phyloP scores from a whole-genome alignment of 805 yeast genomes.

The Ogataea pilisensis region DNA sequence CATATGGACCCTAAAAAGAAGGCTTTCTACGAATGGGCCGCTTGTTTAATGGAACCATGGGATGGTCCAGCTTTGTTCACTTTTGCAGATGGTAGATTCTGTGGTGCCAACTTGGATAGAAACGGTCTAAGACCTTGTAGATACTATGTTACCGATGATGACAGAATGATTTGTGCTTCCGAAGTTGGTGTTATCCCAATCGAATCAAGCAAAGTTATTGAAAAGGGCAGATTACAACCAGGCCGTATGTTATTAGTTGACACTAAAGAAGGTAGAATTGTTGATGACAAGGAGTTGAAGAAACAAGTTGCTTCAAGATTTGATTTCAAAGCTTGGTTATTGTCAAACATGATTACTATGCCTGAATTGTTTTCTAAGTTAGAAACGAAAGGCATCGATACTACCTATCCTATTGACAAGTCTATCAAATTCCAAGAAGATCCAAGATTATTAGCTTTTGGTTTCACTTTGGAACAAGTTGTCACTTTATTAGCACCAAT shows the following conservation, averaged over 20 bases:
- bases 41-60: slow-evolving; percentile 99
- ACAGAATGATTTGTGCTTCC: slow-evolving; percentile 94
- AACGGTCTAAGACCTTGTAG: slow-evolving; percentile 98
- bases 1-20: slow-evolving; percentile 85
- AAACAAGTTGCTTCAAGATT: slow-evolving; percentile 70
- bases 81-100: slow-evolving; percentile 94
- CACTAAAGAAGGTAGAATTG: slow-evolving; percentile 87
- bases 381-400: slow-evolving; percentile 34
- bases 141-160: slow-evolving; percentile 91
- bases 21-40: slow-evolving; percentile 99
- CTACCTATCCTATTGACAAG: slow-evolving; percentile 24
- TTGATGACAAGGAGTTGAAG: slow-evolving; percentile 89
- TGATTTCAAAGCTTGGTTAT: slow-evolving; percentile 92
- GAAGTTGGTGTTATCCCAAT: slow-evolving; percentile 97
- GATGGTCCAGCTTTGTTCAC: slow-evolving; percentile 98
- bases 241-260: slow-evolving; percentile 96
- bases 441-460: slow-evolving; percentile 80
- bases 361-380: slow-evolving; percentile 68
- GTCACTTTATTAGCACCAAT: slow-evolving; percentile 82
- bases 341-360: slow-evolving; percentile 80
- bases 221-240: slow-evolving; percentile 92
- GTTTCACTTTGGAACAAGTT: slow-evolving; percentile 92
- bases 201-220: slow-evolving; percentile 73
- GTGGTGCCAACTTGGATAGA: slow-evolving; percentile 97
- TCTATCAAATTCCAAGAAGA: slow-evolving; percentile 64